Base-by-base conservation (phyloP, 106 monocot species). In the Triglochin maritima region DNA sequence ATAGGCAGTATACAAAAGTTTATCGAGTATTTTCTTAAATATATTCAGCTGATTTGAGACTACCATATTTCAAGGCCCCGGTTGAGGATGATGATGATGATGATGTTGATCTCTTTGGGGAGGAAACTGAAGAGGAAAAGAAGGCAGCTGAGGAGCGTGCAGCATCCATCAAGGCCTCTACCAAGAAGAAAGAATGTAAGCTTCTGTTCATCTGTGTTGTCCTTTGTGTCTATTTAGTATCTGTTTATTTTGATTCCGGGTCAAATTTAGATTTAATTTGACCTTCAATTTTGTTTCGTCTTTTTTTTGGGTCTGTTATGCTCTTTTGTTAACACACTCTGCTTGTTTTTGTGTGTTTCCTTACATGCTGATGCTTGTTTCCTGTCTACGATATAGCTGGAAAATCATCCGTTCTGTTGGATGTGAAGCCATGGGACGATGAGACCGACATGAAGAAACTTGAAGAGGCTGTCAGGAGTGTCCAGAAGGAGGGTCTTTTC, bases 351-450 rank as follows among this genome's bases (percentile, higher is more conserved):
- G n/a, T 29, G 29, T 29, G 29, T 29, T 29, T 29, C 29, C 29
- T 29, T 29, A 29, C 29, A 29, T 29, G 29, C 29, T 29, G 29
- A 29, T 29, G 29, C 29, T 29, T 29, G 29, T 29, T 29, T 29
- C 1, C 29, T 29, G 29, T 29, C 29, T 0, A 29, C 1, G 29
- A 29, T 29, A 29, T 62, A 77, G 70, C 81, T 77, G 95, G 95
- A 53, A 96, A 96, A 63, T 90, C 95, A n/a, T 96, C 95, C 42
- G 87, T 96, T 2, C 53, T 96, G 15, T 67, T 96, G 79, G 95
- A 96, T 65, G 79, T 96, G 10, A 96, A 96, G 69, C 95, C 95
- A 13, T 96, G 95, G 95, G 94, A 96, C 73, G 95, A 95, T 79
- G 95, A 95, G 65, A 95, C 95, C 2, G 95, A 95, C 76, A 90